Base-by-base conservation (phyloP, 768 basidiomycete species). In the Hemileccinum rubropunctum region DNA sequence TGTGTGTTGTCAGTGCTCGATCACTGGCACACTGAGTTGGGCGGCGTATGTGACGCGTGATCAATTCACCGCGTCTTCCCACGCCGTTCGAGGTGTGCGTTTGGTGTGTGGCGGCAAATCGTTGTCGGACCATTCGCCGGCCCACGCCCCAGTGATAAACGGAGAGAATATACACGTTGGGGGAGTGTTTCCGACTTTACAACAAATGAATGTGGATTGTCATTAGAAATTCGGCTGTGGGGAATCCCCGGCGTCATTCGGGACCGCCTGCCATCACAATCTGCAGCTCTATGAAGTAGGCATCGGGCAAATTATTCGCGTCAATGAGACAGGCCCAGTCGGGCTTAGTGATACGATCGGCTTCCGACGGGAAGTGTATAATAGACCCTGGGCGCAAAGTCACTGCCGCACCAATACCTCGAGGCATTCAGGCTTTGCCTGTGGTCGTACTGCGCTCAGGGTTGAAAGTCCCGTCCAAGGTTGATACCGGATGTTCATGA, bases 1-100 rank as follows among this genome's bases (percentile, higher is more conserved):
- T 73, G 71, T 57, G 73, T 88, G 50, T 58, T 83, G 51, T 76
- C 75, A 20, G 76, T 76, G 37, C 77, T 88, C 60, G 63, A 79
- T 51, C 78, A 84, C 67, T 79, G 83, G 67, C 82, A 88, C 68
- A 50, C 59, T 42, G 52, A 47, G 26, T 40, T 54, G 40, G 53
- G 53, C 18, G 54, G 52, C n/a, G 45, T 50, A 42, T 58, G 66
- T 40, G 56, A 51, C 46, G 51, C 44, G 47, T 60, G 56, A 66
- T 36, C 38, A 52, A 58, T 51, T 64, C 59, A 50, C 63, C 63
- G 58, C 42, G 34, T 54, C 52, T 53, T 59, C 57, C 42, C 64
- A 64, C 59, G 53, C 52, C 30, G 37, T 56, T 28, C 50, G 56
- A 52, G 49, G 47, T 42, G 48, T 47, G 47, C 37, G 52, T 45